Evolutionary conservation across 805 yeast species (phyloP), one percentile per base, ranked within the genome.

Genomic region (Pichia nanzhaoensis): DNA sequence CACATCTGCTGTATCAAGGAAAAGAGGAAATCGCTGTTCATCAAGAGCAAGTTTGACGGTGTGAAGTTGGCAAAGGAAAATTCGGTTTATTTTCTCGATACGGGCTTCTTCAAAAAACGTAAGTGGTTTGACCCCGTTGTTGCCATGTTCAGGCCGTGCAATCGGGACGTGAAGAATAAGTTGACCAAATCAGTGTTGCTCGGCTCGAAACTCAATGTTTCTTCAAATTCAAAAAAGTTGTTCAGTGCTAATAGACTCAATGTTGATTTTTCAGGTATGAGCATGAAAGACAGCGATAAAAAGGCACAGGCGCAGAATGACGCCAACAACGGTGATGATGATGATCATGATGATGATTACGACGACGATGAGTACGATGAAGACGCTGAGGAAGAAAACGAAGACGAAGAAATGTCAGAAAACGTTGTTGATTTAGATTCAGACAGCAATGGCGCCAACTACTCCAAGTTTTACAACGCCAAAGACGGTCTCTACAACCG

Each of bases 401-500:
- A 47, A 6, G 49, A 46, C 24, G 35, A 37, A 12, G 49, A 48
- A 7, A 34, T 39, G 12, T 43, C 45, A 5, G 48, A 49, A 5
- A 47, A 43, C 32, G 33, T 37, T 3, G 27, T 40, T 6, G 47
- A 44, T 19, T 16, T 16, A 10, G 43, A 34, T 16, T 24, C 30
- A 12, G 2, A 37, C 13, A n/a, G n/a, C n/a, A 16, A 10, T 2
- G 24, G 30, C 19, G 5, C 34, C 5, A 41, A 39, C 4, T 34
- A 24, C n/a, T 31, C 44, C 10, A 46, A 51, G 20, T 74, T 66
- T 53, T 70, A 61, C 46, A 57, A 57, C 14, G 70, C 79, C 1
- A 77, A 78, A n/a, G 85, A 80, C 59, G 85, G 85, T 2, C 62
- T 78, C 5, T 60, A 66, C 30, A 65, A 61, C 41, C 64, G 66